phyloP scores from a whole-genome alignment of 2,329 filamentous ascomycete species.

The Neonectria sp. region DNA sequence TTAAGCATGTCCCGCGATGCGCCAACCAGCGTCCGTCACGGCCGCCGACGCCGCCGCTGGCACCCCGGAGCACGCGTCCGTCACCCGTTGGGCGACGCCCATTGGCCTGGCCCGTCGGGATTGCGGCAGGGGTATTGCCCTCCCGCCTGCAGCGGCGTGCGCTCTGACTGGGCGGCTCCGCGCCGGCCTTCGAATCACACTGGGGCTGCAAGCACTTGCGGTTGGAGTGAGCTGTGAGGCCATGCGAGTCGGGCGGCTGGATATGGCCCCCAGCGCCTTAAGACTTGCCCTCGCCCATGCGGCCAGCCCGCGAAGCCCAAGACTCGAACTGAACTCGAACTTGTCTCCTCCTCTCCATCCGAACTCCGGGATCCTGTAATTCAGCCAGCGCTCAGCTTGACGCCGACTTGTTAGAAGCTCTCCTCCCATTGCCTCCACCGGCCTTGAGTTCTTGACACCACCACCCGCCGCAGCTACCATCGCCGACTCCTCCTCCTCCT shows the following conservation, averaged over 20 bases:
- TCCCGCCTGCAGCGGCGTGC: conserved; percentile 30
- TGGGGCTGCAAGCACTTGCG: conserved; percentile 25
- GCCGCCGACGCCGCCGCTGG: conserved; percentile 14
- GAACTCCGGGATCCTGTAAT: too few relatives aligned
- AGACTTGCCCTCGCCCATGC: conserved; percentile 46
- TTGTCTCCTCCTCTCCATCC: neutral
- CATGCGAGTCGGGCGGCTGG: conserved; percentile 46
- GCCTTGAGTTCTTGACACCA: too few relatives aligned
- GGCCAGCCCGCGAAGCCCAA: conserved; percentile 14
- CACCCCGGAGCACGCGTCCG: conserved; percentile 6
- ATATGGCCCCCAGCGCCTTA: conserved; percentile 42
- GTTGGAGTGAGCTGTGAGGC: neutral
- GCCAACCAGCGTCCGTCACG: conserved; percentile 41
- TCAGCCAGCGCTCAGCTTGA: too few relatives aligned
- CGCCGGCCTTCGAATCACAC: conserved; percentile 47
- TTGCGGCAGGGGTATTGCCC: conserved; percentile 40
- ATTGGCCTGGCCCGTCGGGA: conserved; percentile 37
- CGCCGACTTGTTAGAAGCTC: too few relatives aligned
- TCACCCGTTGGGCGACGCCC: conserved; percentile 21
- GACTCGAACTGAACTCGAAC: neutral
- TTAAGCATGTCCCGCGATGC: conserved; percentile 35
- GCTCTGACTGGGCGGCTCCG: conserved; percentile 48
- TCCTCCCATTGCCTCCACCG: too few relatives aligned
- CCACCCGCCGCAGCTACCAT: conserved; percentile 5
- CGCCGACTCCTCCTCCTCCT: neutral